These are phyloP conservation scores for Boletus patriciae DNA, from an alignment of 768 basidiomycete genomes.

Conservation along the genomic window DNA sequence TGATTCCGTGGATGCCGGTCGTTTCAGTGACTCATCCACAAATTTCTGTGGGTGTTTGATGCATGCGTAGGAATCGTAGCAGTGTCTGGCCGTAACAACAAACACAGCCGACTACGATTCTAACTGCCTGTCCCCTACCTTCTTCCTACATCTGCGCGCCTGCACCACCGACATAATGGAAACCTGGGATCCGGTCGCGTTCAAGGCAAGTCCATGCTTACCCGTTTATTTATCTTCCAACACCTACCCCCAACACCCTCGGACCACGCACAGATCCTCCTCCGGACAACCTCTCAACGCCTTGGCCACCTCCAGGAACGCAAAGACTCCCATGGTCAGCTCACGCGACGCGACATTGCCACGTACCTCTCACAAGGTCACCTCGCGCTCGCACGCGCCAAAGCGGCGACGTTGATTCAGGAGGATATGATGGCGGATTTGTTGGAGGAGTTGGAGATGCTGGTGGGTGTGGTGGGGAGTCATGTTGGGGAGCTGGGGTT, in stretches of 20 bases:
- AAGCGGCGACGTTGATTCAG: constrained; percentile 63
- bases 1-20: not conserved
- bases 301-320: constrained; percentile 70
- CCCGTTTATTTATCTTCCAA: too few species aligned
- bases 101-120: not conserved
- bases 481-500: constrained; percentile 55
- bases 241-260: not conserved
- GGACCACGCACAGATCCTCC: constrained; percentile 47
- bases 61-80: not conserved
- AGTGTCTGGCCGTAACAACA: constrained; percentile 1
- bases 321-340: constrained; percentile 61
- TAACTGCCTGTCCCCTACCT: not conserved
- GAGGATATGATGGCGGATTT: constrained; percentile 63
- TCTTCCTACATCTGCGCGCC: not conserved
- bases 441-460: constrained; percentile 65
- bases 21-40: not conserved
- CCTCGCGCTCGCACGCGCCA: constrained; percentile 64
- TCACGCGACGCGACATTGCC: constrained; percentile 67
- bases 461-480: constrained; percentile 61
- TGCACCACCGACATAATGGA: constrained; percentile 18
- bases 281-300: constrained; percentile 61
- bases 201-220: constrained; percentile 26
- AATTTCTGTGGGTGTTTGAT: constrained; percentile 1
- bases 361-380: constrained; percentile 62
- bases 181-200: constrained; percentile 31